phyloP scores from a whole-genome alignment of 768 basidiomycete genomes.

The Calvatia gigantea region DNA sequence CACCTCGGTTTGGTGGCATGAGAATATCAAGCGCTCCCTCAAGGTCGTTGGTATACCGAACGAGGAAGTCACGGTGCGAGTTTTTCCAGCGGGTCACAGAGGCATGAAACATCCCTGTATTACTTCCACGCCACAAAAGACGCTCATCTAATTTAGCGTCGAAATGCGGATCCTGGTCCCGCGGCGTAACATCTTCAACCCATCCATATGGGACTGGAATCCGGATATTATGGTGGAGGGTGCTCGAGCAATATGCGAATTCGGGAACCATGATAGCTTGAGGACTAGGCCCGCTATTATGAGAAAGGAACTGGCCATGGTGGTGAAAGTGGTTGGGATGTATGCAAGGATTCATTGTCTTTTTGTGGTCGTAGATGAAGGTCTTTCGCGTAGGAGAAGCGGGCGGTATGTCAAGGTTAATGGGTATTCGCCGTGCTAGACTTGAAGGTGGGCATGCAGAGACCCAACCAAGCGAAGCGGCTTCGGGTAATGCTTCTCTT shows the following conservation, averaged over 20 bases:
- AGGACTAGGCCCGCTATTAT: constrained; percentile 43
- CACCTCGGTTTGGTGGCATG: constrained; percentile 22
- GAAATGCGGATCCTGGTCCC: constrained; percentile 57
- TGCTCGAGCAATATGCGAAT: constrained; percentile 49
- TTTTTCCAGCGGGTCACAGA: constrained; percentile 40
- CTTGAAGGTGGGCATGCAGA: constrained; percentile 38
- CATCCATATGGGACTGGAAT: constrained; percentile 45
- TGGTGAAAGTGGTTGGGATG: constrained; percentile 41
- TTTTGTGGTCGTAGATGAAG: constrained; percentile 47
- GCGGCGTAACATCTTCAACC: constrained; percentile 37
- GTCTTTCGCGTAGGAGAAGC: constrained; percentile 31
- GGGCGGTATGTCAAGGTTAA: constrained; percentile 33
- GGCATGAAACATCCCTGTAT: constrained; percentile 57
- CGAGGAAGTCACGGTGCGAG: constrained; percentile 47
- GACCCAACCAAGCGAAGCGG: constrained; percentile 31
- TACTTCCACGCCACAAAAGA: constrained; percentile 71
- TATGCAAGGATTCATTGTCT: constrained; percentile 48
- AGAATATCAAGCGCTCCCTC: constrained; percentile 38
- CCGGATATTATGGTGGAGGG: constrained; percentile 54
- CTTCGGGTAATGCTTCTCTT: constrained; percentile 28
- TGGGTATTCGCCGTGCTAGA: constrained; percentile 29
- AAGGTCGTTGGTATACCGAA: constrained; percentile 38
- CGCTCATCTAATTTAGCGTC: constrained; percentile 58
- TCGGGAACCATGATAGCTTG: constrained; percentile 40
- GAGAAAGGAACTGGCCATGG: constrained; percentile 52